Evolutionary conservation across 164 flowering plant species (phyloP).

Genomic region (Sextonia rubra): DNA sequence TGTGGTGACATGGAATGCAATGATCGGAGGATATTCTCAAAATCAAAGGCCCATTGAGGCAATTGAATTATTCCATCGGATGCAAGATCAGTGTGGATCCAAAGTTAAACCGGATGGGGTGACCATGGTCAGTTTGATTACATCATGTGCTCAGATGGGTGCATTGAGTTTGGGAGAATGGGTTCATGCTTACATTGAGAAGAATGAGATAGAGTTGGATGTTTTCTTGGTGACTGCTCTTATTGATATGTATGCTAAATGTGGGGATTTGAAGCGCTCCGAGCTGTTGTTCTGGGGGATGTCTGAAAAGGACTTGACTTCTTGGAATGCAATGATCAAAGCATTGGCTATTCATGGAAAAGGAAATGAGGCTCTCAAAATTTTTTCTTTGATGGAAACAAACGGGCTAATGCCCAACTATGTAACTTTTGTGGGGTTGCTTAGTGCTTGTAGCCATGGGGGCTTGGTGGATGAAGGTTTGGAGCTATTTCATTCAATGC

Average conservation of each 20-base stretch:
- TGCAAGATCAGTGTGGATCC: slow-evolving; percentile 13
- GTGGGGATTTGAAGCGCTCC: slow-evolving; percentile 28
- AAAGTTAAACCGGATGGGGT: slow-evolving; percentile 11
- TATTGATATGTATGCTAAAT: slow-evolving; percentile 45
- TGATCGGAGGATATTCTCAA: slow-evolving; percentile 20
- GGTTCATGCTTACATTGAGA: slow-evolving; percentile 20
- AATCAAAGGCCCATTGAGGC: slow-evolving; percentile 18
- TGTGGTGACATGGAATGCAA: slow-evolving; percentile 21
- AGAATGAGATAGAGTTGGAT: slow-evolving; percentile 15
- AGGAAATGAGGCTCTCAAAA: slow-evolving; percentile 10
- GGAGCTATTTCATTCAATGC: slow-evolving; percentile 17
- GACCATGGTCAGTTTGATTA: slow-evolving; percentile 16
- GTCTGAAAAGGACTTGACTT: slow-evolving; percentile 13
- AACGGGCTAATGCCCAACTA: slow-evolving; percentile 6
- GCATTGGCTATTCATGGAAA: slow-evolving; percentile 17
- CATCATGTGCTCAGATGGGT: slow-evolving; percentile 20
- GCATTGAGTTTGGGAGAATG: slow-evolving; percentile 19
- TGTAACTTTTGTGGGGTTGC: slow-evolving; percentile 16
- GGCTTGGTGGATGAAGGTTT: slow-evolving; percentile 15
- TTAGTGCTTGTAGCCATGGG: slow-evolving; percentile 23
- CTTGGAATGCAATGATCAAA: slow-evolving; percentile 24
- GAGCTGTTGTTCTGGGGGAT: slow-evolving; percentile 11
- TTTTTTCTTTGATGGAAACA: slow-evolving; percentile 17
- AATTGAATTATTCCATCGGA: slow-evolving; percentile 12
- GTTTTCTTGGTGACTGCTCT: slow-evolving; percentile 26